These are phyloP conservation scores for Amborella trichopoda DNA, from an alignment of 164 flowering plant species.

Conservation along the genomic window DNA sequence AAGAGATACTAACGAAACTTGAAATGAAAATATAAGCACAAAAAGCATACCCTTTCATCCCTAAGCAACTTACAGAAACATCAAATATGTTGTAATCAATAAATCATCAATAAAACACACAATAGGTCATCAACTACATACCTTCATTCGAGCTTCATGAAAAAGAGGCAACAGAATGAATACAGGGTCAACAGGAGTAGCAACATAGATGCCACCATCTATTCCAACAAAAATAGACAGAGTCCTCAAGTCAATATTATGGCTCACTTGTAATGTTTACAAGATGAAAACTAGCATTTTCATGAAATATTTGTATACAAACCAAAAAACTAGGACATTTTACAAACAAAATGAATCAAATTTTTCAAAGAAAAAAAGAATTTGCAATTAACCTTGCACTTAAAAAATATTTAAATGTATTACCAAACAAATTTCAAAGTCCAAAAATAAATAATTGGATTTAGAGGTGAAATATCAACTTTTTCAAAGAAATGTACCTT, in stretches of 20 bases:
- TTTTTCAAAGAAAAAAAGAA: not conserved
- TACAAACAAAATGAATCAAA: not conserved
- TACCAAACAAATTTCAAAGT: not conserved
- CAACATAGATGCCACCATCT: conserved; percentile 78
- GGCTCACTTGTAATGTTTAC: not conserved
- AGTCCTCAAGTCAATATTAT: not conserved
- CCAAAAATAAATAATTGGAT: not conserved
- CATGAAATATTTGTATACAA: not conserved
- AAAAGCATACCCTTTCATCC: no score
- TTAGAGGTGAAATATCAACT: not conserved
- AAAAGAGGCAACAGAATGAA: conserved; percentile 82
- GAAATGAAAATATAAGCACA: no score
- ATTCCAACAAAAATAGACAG: conserved; percentile 3
- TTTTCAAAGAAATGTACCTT: conserved; percentile 35
- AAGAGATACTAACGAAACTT: no score
- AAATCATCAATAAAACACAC: no score
- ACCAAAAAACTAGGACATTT: not conserved
- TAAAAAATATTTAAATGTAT: not conserved
- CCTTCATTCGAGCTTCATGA: conserved; percentile 97
- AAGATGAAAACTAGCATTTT: not conserved
- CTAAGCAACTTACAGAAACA: no score
- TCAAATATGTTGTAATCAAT: no score
- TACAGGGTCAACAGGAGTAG: conserved; percentile 92
- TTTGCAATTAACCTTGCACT: not conserved
- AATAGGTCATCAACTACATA: no score